A percentile compares a stretch with the other conserved stretches of the same genome.
These are phyloP conservation scores for Colletotrichum sp. DNA, from an alignment of 2,329 filamentous ascomycete species.

Conservation along the genomic window DNA sequence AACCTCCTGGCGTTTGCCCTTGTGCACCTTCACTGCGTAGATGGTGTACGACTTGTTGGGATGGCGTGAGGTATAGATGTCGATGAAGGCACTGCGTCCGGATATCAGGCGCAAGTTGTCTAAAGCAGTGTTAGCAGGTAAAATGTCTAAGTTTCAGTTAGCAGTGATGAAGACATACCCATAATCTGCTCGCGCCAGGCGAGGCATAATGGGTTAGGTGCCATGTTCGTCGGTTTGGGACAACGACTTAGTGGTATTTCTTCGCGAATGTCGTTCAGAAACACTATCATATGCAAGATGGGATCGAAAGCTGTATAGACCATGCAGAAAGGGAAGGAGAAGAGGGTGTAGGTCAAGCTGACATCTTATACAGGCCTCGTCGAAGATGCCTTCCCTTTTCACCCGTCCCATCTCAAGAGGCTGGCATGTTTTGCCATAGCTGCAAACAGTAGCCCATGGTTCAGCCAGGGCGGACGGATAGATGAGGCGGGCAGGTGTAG, in stretches of 20 bases:
- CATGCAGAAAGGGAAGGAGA: neutral
- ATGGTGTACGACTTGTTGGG: constrained; percentile 47
- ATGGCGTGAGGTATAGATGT: constrained; percentile 12
- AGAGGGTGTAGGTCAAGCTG: neutral
- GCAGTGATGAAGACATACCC: neutral
- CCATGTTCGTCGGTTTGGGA: neutral
- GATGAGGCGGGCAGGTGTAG: neutral
- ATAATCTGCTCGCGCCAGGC: constrained; percentile 18
- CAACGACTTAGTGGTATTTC: neutral
- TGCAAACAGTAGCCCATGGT: neutral
- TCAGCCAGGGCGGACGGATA: neutral
- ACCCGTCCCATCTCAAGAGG: neutral
- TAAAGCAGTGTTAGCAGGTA: neutral
- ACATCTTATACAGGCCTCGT: neutral
- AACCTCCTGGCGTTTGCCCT: constrained; percentile 70
- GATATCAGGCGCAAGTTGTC: constrained; percentile 15
- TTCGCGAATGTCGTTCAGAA: neutral
- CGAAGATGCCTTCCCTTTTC: neutral
- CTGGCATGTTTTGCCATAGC: neutral
- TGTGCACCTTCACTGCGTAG: constrained; percentile 78
- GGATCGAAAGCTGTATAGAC: neutral
- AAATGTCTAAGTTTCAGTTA: neutral
- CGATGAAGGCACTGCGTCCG: constrained; percentile 8
- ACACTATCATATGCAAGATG: constrained; percentile 3
- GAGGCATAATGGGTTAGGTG: constrained; percentile 10